Conservation (phyloP, 2,329 filamentous ascomycete species). For the Clonostachys byssicola region DNA sequence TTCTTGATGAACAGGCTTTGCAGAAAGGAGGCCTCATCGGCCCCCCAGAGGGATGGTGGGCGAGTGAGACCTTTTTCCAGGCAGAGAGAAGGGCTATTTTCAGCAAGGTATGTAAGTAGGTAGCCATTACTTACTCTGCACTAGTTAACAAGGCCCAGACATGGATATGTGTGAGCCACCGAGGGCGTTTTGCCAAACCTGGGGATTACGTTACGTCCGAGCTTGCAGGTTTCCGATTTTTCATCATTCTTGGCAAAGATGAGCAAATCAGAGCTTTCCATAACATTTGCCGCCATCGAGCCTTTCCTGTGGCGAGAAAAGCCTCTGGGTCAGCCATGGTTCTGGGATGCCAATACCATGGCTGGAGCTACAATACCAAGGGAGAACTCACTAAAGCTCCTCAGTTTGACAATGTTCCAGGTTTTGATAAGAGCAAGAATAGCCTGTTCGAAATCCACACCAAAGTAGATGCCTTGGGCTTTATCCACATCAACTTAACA, state of each 20-base stretch:
- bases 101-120: not conserved
- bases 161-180: not conserved
- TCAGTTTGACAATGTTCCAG: slow-evolving; percentile 47
- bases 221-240: slow-evolving; percentile 49
- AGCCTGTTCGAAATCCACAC: slow-evolving; percentile 50
- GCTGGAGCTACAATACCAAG: slow-evolving; percentile 55
- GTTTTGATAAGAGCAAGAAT: slow-evolving; percentile 53
- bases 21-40: too few species aligned
- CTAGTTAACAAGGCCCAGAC: not conserved
- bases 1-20: too few species aligned
- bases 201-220: slow-evolving; percentile 54
- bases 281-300: slow-evolving; percentile 58
- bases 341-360: slow-evolving; percentile 54
- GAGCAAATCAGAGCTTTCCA: slow-evolving; percentile 54
- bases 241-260: slow-evolving; percentile 38
- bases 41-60: not conserved
- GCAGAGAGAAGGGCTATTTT: not conserved
- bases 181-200: slow-evolving; percentile 4
- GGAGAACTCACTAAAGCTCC: slow-evolving; percentile 57
- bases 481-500: slow-evolving; percentile 52
- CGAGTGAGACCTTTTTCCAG: not conserved
- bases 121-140: not conserved
- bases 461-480: slow-evolving; percentile 46
- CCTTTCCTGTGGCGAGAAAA: slow-evolving; percentile 51
- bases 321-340: slow-evolving; percentile 42